Evolutionary conservation across 148 eudicot species (phyloP).

Genomic region (Spergularia bocconei): DNA sequence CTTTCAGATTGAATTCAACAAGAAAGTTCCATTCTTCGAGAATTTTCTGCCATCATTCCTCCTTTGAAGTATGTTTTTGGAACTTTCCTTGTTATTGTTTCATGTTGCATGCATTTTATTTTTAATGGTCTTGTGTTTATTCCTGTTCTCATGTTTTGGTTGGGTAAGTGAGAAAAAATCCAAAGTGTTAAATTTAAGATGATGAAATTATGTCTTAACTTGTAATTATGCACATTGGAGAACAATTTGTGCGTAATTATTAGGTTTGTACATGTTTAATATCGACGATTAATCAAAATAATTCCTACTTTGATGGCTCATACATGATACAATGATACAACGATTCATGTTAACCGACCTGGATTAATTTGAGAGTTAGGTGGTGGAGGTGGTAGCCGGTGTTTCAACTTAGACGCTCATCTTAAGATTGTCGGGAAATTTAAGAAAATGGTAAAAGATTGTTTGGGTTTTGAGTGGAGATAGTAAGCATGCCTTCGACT

Average conservation of each 20-base stretch:
- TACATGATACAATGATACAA: too few relatives aligned
- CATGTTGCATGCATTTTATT: neutral
- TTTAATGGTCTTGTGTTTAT: neutral
- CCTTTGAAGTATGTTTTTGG: constrained; percentile 58
- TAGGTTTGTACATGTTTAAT: neutral
- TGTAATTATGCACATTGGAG: neutral
- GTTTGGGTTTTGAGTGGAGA: neutral
- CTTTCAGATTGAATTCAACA: constrained; percentile 31
- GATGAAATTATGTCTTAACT: neutral
- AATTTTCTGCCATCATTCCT: constrained; percentile 59
- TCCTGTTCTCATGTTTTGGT: neutral
- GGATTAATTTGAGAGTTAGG: too few relatives aligned
- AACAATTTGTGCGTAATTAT: neutral
- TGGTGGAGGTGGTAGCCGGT: too few relatives aligned
- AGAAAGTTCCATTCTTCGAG: constrained; percentile 30
- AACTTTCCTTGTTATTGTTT: neutral
- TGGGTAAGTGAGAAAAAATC: neutral
- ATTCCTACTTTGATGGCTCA: too few relatives aligned
- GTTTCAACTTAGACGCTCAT: too few relatives aligned
- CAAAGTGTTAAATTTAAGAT: neutral
- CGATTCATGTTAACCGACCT: too few relatives aligned
- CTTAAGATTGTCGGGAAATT: neutral
- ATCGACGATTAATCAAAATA: too few relatives aligned
- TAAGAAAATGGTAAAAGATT: neutral
- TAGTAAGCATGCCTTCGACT: neutral